Evolutionary conservation across 495 filamentous ascomycete genomes (phyloP), one percentile per base, ranked within the genome.

Genomic region (Talaromyces trachyspermus): DNA sequence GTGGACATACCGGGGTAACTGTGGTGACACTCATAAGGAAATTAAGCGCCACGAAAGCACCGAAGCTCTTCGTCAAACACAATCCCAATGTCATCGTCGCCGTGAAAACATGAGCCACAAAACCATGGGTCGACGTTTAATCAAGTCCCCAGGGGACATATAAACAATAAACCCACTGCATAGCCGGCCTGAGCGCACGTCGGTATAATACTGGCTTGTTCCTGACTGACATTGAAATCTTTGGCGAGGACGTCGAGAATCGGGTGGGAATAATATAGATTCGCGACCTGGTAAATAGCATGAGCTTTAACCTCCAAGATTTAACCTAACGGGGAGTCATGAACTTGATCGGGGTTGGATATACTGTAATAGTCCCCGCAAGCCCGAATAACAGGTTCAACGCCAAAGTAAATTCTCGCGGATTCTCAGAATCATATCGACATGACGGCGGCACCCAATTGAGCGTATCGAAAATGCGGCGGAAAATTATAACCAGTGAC

Each of bases 181-280:
- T 94, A 94, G 4, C 88, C 88, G 4, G 84, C 85, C 56, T 94
- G 88, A 59, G 83, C 84, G 5, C 88, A 64, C 0, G 88, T 91
- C 9, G 88, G 86, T 37, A 94, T 75, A 9, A 78, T 62, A 4
- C 78, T 78, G 12, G 76, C 63, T 14, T 61, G 59, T 53, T 81
- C 77, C 40, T 80, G 72, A 12, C 65, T 70, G 30, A 86, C 81
- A 45, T 68, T 20, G 49, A 87, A 86, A 24, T 77, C 75, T 8
- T 63, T 51, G 1, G 83, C 81, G 24, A 87, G 70, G 20, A 75
- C 68, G 58, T 84, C 78, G 10, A 86, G 66, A 42, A 87, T 78
- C 0, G 83, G 80, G 43, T 87, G 83, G 35, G 75, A 78, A 58
- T 86, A 87, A 61, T 87, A 87, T 6, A 87, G 64, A 60, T 85